Evolutionary conservation across 768 basidiomycete genomes (phyloP), one percentile per base, ranked within the genome.

Genomic region (Mrakia blollopis): DNA sequence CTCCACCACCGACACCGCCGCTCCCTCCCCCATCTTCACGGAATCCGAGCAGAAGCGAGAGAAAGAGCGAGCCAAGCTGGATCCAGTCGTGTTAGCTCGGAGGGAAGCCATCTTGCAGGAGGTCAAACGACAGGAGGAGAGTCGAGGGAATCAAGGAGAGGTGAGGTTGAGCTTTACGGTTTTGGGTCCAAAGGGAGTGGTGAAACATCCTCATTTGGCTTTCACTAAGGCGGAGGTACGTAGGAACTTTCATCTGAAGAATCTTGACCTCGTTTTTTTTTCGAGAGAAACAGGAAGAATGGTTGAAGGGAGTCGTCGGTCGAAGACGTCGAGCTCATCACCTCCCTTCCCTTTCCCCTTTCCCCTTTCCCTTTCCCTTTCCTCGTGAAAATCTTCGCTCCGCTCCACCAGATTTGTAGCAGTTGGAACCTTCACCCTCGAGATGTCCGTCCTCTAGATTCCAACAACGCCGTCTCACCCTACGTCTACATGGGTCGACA

Each of bases 361-460:
- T 28, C 61, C 23, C 3, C 10, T 44, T 14, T 41, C 39, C 6
- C 44, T 44, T 14, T 44, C 14, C 44, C 44, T 44, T 44, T 41
- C 10, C 14, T 44, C 44, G n/a, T n/a, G n/a, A n/a, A n/a, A n/a
- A n/a, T n/a, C n/a, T n/a, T n/a, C n/a, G n/a, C n/a, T 14, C 72
- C 72, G 35, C 11, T 11, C 30, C 3, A 37, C 23, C 37, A 62
- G 61, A 28, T 72, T 30, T 23, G 37, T 23, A 57, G 21, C 14
- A 32, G 13, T 8, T 30, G 41, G 32, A 72, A 62, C 14, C 73
- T 78, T 16, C 72, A 78, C 35, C 62, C 77, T 2, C 63, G 77
- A 11, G 77, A 78, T 52, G 77, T 78, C 23, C 72, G 77, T 13
- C 77, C 77, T 18, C 69, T 78, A 0, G 77, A 78, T 41, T 61